Conservation (phyloP, 495 filamentous ascomycete genomes). For the Podospora pseudocomata region DNA sequence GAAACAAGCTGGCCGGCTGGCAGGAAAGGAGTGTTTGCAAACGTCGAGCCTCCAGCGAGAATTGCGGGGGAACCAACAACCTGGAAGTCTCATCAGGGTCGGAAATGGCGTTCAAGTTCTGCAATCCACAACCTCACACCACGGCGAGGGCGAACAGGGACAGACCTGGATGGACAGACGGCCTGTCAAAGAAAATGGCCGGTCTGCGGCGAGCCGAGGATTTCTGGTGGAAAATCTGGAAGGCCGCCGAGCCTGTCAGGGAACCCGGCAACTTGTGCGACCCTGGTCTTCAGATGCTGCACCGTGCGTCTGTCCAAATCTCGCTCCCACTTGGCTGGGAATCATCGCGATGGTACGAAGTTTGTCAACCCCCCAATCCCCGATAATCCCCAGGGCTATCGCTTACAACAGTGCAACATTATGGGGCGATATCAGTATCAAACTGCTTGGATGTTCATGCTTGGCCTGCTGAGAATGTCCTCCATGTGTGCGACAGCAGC, state of each 20-base stretch:
- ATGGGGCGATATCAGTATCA: too few relatives aligned
- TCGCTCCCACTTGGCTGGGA: not conserved
- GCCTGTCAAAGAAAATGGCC: not conserved
- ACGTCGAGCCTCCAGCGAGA: not conserved
- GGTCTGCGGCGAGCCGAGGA: not conserved
- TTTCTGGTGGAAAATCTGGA: not conserved
- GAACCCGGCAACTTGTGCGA: not conserved
- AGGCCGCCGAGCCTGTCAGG: not conserved
- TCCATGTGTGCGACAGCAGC: too few relatives aligned
- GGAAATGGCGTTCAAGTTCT: not conserved
- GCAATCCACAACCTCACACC: not conserved
- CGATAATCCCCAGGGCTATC: too few relatives aligned
- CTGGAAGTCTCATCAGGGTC: not conserved
- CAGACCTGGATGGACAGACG: too few relatives aligned
- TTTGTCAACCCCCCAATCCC: too few relatives aligned
- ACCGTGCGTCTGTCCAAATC: not conserved
- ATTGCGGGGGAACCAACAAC: not conserved
- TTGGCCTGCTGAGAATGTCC: too few relatives aligned
- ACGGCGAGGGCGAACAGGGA: not conserved
- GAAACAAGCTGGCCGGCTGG: too few relatives aligned
- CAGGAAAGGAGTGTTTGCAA: not conserved
- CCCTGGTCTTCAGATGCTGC: not conserved
- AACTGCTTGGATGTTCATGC: too few relatives aligned
- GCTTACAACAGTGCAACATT: too few relatives aligned
- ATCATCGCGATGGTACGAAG: not conserved